Evolutionary conservation across 768 basidiomycete species (phyloP).

Genomic region (Nidularia pulvinata): DNA sequence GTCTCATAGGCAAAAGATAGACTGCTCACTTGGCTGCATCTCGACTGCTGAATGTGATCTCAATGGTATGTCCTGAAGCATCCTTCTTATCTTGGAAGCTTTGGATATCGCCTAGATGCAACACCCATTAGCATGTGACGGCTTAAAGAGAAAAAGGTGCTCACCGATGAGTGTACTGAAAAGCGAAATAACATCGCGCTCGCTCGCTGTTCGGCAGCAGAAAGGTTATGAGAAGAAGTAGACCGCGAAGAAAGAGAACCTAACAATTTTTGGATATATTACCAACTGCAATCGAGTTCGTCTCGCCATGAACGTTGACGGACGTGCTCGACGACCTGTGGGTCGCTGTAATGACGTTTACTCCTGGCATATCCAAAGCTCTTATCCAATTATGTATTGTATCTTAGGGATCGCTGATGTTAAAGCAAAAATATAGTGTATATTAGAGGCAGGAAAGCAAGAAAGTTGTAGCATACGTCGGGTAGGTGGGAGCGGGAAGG

Average conservation of each 20-base stretch:
- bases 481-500: no score
- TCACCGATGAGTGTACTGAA: conserved; percentile 60
- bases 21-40: conserved; percentile 52
- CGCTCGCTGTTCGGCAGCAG: conserved; percentile 8
- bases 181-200: conserved; percentile 50
- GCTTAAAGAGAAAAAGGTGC: conserved; percentile 2
- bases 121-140: not conserved
- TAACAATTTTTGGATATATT: conserved; percentile 41
- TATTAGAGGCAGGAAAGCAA: no score
- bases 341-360: no score
- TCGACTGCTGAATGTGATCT: conserved; percentile 51
- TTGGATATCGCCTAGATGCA: conserved; percentile 46
- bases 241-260: not conserved
- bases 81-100: conserved; percentile 40
- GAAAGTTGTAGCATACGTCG: no score
- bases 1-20: not conserved
- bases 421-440: no score
- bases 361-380: no score
- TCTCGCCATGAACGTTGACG: not conserved
- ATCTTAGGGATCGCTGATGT: no score
- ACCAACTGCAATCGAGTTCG: conserved; percentile 21
- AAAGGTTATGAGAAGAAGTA: not conserved
- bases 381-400: no score
- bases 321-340: no score
- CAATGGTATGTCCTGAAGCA: conserved; percentile 34